Evolutionary conservation across 805 yeast genomes (phyloP).

Genomic region (Ogataea corticis): DNA sequence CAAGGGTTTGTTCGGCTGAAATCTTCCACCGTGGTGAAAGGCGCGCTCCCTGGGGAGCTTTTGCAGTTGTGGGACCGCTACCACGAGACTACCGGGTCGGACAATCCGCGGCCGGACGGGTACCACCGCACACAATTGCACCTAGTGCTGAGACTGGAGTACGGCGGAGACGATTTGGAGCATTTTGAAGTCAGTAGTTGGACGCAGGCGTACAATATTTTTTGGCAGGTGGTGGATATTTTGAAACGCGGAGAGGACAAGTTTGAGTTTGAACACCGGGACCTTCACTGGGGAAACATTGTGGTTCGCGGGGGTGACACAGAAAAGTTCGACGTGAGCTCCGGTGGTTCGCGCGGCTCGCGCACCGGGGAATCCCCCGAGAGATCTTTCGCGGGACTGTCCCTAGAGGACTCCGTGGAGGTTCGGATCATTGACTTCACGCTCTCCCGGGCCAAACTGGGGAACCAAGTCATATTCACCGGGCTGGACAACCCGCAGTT

Average conservation of each 20-base stretch:
- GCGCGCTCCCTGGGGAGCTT: constrained; percentile 42
- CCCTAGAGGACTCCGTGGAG: constrained; percentile 13
- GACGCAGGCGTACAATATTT: constrained; percentile 43
- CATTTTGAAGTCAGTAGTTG: constrained; percentile 41
- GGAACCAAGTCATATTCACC: constrained; percentile 42
- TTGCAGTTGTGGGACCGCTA: constrained; percentile 47
- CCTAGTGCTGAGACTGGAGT: constrained; percentile 39
- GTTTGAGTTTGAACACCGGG: constrained; percentile 67
- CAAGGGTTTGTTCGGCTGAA: constrained; percentile 48
- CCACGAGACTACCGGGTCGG: constrained; percentile 13
- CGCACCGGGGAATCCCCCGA: constrained; percentile 9
- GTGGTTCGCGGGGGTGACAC: constrained; percentile 37
- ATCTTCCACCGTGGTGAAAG: constrained; percentile 47
- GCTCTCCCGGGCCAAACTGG: constrained; percentile 47
- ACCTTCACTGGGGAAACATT: constrained; percentile 66
- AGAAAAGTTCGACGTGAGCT: no score
- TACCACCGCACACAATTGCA: constrained; percentile 35
- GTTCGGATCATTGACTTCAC: constrained; percentile 61
- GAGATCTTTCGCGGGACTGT: constrained; percentile 15
- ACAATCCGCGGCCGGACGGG: constrained; percentile 41
- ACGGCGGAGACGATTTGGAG: constrained; percentile 47
- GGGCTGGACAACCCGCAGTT: constrained; percentile 66
- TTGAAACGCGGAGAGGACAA: constrained; percentile 53
- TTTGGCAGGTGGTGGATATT: constrained; percentile 52
- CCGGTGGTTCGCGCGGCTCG: constrained; percentile 12